A percentile compares a stretch with the other conserved stretches of the same genome.
Conservation (phyloP, 441 rosid species). For the Rhodomyrtus psidioides region DNA sequence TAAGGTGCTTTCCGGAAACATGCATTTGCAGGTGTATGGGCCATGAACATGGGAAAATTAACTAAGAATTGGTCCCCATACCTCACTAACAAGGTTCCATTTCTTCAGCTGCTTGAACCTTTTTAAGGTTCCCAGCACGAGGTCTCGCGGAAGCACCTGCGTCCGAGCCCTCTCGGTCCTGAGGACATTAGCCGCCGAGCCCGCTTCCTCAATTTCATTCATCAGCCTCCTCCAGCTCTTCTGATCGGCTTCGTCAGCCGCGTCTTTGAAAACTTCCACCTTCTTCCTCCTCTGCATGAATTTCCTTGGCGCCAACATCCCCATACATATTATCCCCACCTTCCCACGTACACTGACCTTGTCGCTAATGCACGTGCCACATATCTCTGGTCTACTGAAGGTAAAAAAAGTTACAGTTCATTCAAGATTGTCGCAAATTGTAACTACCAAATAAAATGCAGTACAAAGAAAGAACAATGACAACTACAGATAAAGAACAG, state of each 20-base stretch:
- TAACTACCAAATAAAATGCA: neutral
- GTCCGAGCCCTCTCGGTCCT: conserved; percentile 31
- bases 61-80: conserved; percentile 10
- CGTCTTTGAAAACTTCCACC: conserved; percentile 63
- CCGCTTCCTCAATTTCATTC: conserved; percentile 67
- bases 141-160: conserved; percentile 53
- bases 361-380: neutral
- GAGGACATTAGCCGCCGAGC: conserved; percentile 63
- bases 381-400: conserved; percentile 20
- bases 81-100: conserved; percentile 87
- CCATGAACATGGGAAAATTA: neutral
- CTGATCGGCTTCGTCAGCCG: conserved; percentile 62
- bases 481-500: neutral
- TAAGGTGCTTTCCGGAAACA: neutral
- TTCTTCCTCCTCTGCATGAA: conserved; percentile 67
- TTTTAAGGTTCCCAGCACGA: conserved; percentile 80
- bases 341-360: conserved; percentile 16
- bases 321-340: conserved; percentile 51
- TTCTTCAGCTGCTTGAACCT: conserved; percentile 89
- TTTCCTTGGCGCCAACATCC: conserved; percentile 79
- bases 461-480: neutral
- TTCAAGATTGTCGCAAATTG: neutral
- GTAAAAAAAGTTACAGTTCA: neutral
- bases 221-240: conserved; percentile 81
- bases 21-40: neutral